A percentile compares a stretch with the other conserved stretches of the same genome.
These are phyloP conservation scores for Cucumis melo DNA, from an alignment of 306 rosid genomes.

Conservation along the genomic window DNA sequence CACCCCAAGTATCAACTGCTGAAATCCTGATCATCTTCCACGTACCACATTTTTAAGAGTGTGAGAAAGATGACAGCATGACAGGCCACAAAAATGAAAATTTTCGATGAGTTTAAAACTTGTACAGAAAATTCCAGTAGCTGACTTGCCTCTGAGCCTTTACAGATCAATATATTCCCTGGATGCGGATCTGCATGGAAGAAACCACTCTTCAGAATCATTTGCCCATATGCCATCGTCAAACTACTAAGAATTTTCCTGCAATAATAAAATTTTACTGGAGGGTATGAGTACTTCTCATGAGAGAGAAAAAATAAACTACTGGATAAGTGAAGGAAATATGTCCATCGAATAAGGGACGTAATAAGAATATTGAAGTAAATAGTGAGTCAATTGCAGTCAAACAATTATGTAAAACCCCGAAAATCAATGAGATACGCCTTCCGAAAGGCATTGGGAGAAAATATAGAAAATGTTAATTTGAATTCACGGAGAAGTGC, in stretches of 20 bases:
- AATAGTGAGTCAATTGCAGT: background rate
- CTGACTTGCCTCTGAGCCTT: conserved; percentile 89
- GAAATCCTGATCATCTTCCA: background rate
- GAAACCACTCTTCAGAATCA: conserved; percentile 91
- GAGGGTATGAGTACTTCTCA: background rate
- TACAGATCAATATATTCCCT: conserved; percentile 83
- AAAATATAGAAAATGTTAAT: background rate
- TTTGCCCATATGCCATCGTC: conserved; percentile 98
- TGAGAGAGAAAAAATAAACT: background rate
- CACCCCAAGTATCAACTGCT: background rate
- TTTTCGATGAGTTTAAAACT: background rate
- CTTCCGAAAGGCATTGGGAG: background rate
- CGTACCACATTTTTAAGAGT: background rate
- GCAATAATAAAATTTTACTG: conserved; percentile 16
- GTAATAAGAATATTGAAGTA: background rate
- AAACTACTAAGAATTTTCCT: conserved; percentile 89
- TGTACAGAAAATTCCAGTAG: conserved; percentile 3
- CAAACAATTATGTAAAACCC: background rate
- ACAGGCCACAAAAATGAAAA: background rate
- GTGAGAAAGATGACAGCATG: background rate
- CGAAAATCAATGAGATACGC: background rate
- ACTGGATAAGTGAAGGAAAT: background rate
- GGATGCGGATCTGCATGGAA: conserved; percentile 99
- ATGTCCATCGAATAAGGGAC: background rate
- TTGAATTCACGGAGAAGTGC: background rate